Evolutionary conservation across 164 flowering plant genomes (phyloP), one percentile per base, ranked within the genome.

Genomic region (Macadamia integrifolia): DNA sequence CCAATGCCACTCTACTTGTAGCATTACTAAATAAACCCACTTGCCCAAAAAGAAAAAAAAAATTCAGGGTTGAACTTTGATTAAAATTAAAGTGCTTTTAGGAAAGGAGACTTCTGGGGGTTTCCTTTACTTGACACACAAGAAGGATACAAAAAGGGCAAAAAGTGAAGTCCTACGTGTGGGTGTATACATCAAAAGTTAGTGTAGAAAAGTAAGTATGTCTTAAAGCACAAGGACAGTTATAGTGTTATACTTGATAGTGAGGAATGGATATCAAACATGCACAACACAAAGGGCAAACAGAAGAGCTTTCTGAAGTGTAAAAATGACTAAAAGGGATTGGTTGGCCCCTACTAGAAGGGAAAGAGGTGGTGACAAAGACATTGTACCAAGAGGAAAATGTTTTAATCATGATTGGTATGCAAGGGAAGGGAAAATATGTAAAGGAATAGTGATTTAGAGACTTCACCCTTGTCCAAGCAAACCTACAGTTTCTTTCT

Each of bases 401-500:
- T 67, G 65, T 73, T 71, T 67, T 57, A 42, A 62, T 64, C 80
- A 83, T 79, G 80, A 79, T 82, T 82, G 77, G 74, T 66, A 80
- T 72, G 62, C 74, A 80, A 83, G 77, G 73, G 77, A 83, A 69
- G 3, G 68, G 75, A 58, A 66, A 62, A 71, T 69, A 66, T 13
- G 65, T 56, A 2, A 35, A 28, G 69, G 50, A 64, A 76, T 64
- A 66, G 69, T 74, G 76, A 75, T 73, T 48, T 71, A 50, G 66
- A 78, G 66, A 78, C 74, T 78, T 83, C 83, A 80, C 83, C 81
- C 78, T 69, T 79, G 77, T 85, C 81, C 78, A 87, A 87, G 87
- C 91, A 82, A 85, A 66, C 72, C 63, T 43, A 30, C 52, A 31
- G 15, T 58, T 15, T 72, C 5, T 71, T 69, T 71, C 74, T 66